A percentile compares a stretch with the other conserved stretches of the same genome.
phyloP scores from a whole-genome alignment of 2,329 filamentous ascomycete genomes.

The Plenodomus tracheiphilus region DNA sequence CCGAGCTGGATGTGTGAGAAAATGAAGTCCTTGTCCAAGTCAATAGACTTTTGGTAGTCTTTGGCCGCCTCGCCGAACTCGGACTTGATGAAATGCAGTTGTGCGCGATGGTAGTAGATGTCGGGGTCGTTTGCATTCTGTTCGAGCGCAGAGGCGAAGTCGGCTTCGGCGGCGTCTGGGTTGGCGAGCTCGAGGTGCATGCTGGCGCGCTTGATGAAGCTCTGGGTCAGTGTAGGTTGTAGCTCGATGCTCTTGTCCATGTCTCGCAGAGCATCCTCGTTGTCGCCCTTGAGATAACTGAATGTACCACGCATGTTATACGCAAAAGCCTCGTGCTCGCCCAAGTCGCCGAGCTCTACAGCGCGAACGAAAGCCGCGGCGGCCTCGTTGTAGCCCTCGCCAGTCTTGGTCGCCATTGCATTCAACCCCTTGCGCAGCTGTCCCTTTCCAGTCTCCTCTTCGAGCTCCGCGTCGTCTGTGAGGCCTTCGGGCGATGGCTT shows the following conservation, averaged over 20 bases:
- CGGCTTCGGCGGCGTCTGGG: conserved; percentile 80
- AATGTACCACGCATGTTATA: conserved; percentile 98
- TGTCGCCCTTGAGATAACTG: conserved; percentile 87
- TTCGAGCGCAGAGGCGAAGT: conserved; percentile 82
- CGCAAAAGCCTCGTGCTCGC: conserved; percentile 82
- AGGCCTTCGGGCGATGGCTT: conserved; percentile 79
- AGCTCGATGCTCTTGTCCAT: conserved; percentile 92
- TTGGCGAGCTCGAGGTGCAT: conserved; percentile 93
- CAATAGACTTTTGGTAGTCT: conserved; percentile 99
- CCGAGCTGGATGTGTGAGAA: conserved; percentile 99
- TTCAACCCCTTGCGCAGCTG: conserved; percentile 83
- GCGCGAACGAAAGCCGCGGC: conserved; percentile 85
- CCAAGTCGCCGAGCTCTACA: conserved; percentile 78
- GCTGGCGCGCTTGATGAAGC: conserved; percentile 97
- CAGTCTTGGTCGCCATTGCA: conserved; percentile 82
- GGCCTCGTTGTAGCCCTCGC: conserved; percentile 89
- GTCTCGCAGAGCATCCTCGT: conserved; percentile 78
- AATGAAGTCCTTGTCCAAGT: conserved; percentile 93
- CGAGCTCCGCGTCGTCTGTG: conserved; percentile 77
- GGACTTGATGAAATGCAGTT: conserved; percentile 95
- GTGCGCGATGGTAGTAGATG: conserved; percentile 98
- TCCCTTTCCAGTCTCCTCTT: conserved; percentile 77
- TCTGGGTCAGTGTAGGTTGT: conserved; percentile 85
- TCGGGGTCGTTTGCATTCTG: conserved; percentile 90
- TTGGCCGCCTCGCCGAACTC: conserved; percentile 93